Evolutionary conservation across 257 asterid species (phyloP), one percentile per base, ranked within the genome.

Genomic region (Penstemon barbatus): DNA sequence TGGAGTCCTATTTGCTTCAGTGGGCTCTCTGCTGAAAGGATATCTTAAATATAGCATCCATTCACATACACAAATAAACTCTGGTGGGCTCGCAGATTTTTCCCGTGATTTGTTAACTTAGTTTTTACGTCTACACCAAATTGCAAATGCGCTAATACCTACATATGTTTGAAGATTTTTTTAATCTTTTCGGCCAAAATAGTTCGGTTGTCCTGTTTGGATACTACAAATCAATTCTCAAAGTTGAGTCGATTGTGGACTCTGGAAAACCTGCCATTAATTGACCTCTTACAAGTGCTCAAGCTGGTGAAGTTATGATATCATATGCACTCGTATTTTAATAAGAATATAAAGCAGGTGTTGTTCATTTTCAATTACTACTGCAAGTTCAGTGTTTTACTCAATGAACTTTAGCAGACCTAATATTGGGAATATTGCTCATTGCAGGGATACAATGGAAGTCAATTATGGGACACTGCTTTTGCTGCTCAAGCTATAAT

Each of bases 371-470:
- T 64, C 45, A 42, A 58, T 65, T 57, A 39, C 62, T 13, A 12
- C 36, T 42, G 43, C 6, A 9, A 15, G 57, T 52, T 45, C 5
- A 36, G 40, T 19, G 13, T 37, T 66, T 36, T 13, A 15, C n/a
- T 46, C 39, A n/a, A 33, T 64, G 38, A 37, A 13, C 64, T 68
- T 40, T 15, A 25, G 61, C 45, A 60, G 63, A 36, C 13, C 40
- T 50, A 44, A 59, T 56, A 39, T 57, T 63, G 15, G 15, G n/a
- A 48, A 69, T 38, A 43, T 54, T 8, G 72, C 65, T 18, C 67
- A 63, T 77, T 74, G 59, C 83, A 93, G 99, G 98, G 99, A 4
- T 89, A 91, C 81, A 91, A 94, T 74, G 99, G 99, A 79, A 89
- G 99, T 76, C 99, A 94, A 79, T 77, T 78, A 69, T 94, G 99